A percentile compares a stretch with the other conserved stretches of the same genome.
Conservation (phyloP, 345 rosid genomes). For the Citrus cavaleriei region DNA sequence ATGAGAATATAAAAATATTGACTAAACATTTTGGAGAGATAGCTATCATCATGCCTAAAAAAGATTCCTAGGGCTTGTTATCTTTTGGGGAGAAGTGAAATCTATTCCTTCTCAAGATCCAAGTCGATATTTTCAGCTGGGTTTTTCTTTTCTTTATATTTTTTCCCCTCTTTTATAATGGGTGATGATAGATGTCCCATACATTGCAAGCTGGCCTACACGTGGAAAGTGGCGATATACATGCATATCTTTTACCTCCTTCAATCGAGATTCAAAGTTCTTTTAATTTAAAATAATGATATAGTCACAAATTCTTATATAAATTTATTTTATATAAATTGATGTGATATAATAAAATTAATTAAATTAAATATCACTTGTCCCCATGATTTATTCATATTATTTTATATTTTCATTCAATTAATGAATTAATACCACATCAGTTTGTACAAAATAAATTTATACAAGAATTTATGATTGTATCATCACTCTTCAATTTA, state of each 20-base stretch:
- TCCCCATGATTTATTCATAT: rapidly evolving
- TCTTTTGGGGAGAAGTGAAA: constrained; percentile 39
- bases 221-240: constrained; percentile 17
- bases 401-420: no score
- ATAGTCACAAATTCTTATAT: no score
- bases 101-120: constrained; percentile 24
- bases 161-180: not conserved
- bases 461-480: rapidly evolving
- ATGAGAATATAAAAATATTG: constrained; percentile 14
- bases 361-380: no score
- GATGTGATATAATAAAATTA: no score
- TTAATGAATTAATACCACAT: no score
- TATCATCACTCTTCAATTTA: no score
- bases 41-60: not conserved
- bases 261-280: no score
- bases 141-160: not conserved
- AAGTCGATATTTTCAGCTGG: constrained; percentile 3
- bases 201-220: constrained; percentile 33
- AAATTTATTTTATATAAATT: no score
- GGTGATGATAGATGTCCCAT: constrained; percentile 25
- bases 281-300: no score
- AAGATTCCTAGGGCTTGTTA: constrained; percentile 9
- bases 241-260: not conserved
- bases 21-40: not conserved
- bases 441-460: no score